These are phyloP conservation scores for Prunus fruticosa DNA, from an alignment of 306 rosid genomes.

Conservation along the genomic window DNA sequence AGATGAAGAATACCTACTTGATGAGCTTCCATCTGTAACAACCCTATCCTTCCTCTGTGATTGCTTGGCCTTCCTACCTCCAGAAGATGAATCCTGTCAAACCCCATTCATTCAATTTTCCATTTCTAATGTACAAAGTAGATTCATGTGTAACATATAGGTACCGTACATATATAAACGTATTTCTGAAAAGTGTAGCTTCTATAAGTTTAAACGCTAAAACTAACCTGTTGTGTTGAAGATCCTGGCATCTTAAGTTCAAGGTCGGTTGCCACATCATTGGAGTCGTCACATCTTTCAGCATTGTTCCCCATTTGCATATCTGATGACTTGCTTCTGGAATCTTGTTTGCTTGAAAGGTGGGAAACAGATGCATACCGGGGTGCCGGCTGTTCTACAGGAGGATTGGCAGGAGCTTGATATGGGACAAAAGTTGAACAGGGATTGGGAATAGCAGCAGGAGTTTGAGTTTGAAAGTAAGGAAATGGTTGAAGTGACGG, in stretches of 20 bases:
- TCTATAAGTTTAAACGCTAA: conserved; percentile 15
- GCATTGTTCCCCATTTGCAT: conserved; percentile 40
- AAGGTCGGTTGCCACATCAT: conserved; percentile 85
- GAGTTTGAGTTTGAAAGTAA: conserved; percentile 66
- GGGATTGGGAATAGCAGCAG: conserved; percentile 54
- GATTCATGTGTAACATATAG: too few relatives aligned
- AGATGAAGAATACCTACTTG: conserved; percentile 65
- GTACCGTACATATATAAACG: background rate
- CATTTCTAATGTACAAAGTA: conserved; percentile 3
- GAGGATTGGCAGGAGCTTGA: conserved; percentile 52
- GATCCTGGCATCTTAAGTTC: conserved; percentile 97
- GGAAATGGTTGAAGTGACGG: conserved; percentile 73
- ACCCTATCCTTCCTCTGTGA: conserved; percentile 54
- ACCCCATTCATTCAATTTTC: conserved; percentile 10
- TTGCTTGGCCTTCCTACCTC: conserved; percentile 62
- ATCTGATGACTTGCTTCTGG: conserved; percentile 51
- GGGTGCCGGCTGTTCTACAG: conserved; percentile 47
- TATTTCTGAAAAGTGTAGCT: background rate
- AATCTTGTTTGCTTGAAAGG: conserved; percentile 50
- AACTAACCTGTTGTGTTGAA: conserved; percentile 63
- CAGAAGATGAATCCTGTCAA: conserved; percentile 54
- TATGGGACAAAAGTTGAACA: conserved; percentile 65
- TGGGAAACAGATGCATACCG: conserved; percentile 51
- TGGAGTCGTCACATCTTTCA: conserved; percentile 55
- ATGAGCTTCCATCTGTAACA: conserved; percentile 52